phyloP scores from a whole-genome alignment of 2,329 filamentous ascomycete species.

The Mollisiaceae sp. region DNA sequence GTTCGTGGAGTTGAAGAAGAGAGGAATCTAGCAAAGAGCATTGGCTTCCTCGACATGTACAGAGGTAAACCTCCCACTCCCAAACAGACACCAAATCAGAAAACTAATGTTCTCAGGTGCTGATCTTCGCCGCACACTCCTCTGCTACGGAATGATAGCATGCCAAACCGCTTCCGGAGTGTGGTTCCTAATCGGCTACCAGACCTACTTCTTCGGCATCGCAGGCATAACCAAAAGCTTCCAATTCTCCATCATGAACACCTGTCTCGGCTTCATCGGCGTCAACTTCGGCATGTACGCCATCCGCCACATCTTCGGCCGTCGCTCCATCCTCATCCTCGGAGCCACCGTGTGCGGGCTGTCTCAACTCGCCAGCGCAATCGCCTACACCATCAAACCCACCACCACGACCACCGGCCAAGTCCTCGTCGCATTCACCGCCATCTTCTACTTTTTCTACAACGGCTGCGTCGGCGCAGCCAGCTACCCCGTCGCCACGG shows the following conservation, averaged over 20 bases:
- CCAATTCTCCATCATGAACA: conserved; percentile 44
- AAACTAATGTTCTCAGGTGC: conserved; percentile 31
- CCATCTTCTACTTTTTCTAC: conserved; percentile 45
- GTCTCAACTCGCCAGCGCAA: conserved; percentile 43
- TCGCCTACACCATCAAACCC: conserved; percentile 42
- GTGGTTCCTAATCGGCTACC: conserved; percentile 21
- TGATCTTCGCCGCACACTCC: conserved; percentile 43
- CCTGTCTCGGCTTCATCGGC: conserved; percentile 43
- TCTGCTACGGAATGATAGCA: conserved; percentile 35
- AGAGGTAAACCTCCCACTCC: conserved; percentile 15
- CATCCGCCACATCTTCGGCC: conserved; percentile 40
- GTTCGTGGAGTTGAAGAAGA: conserved; percentile 41
- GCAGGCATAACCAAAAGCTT: conserved; percentile 44
- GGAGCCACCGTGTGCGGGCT: conserved; percentile 43
- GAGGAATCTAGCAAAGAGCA: conserved; percentile 27
- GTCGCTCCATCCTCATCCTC: conserved; percentile 42
- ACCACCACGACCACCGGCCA: conserved; percentile 36
- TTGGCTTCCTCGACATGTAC: conserved; percentile 30
- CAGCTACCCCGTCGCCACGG: conserved; percentile 27
- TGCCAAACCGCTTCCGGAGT: conserved; percentile 20
- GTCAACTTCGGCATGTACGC: conserved; percentile 42
- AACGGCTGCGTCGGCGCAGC: conserved; percentile 41
- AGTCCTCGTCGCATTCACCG: conserved; percentile 43
- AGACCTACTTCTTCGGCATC: conserved; percentile 17
- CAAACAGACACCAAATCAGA: background rate